Conservation (phyloP, 768 basidiomycete species). For the Leccinum boreale region DNA sequence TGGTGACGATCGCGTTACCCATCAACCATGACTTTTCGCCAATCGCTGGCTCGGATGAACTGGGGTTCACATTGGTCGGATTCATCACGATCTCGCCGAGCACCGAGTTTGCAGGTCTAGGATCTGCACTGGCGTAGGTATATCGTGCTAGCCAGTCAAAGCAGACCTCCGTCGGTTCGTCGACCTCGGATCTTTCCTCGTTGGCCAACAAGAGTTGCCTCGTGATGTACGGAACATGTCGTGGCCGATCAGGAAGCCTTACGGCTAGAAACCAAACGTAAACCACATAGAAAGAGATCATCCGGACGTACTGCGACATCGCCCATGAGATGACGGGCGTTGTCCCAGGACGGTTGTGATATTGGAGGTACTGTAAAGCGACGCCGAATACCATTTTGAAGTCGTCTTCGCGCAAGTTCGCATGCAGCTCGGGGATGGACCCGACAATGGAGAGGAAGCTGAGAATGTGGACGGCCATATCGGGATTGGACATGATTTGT, state of each 20-base stretch:
- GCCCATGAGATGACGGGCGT: slow-evolving; percentile 74
- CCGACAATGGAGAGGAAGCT: slow-evolving; percentile 87
- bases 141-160: slow-evolving; percentile 98
- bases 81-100: slow-evolving; percentile 79
- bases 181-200: slow-evolving; percentile 66
- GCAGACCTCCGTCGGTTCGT: slow-evolving; percentile 92
- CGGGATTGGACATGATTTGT: slow-evolving; percentile 91
- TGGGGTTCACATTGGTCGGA: slow-evolving; percentile 32
- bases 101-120: slow-evolving; percentile 76
- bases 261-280: slow-evolving; percentile 95
- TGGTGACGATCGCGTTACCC: slow-evolving; percentile 81
- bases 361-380: slow-evolving; percentile 88
- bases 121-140: slow-evolving; percentile 91
- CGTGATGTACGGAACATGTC: slow-evolving; percentile 82
- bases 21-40: slow-evolving; percentile 80
- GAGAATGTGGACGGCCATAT: slow-evolving; percentile 94
- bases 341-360: slow-evolving; percentile 70
- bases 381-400: slow-evolving; percentile 95
- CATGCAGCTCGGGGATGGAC: slow-evolving; percentile 72
- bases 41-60: slow-evolving; percentile 39
- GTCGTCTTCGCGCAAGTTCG: slow-evolving; percentile 87
- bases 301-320: slow-evolving; percentile 86
- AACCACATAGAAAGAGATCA: slow-evolving; percentile 85
- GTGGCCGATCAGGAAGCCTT: slow-evolving; percentile 74
- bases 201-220: slow-evolving; percentile 84